These are phyloP conservation scores for Tetraselmis chui DNA, from an alignment of 139 green algal species.

Conservation along the genomic window DNA sequence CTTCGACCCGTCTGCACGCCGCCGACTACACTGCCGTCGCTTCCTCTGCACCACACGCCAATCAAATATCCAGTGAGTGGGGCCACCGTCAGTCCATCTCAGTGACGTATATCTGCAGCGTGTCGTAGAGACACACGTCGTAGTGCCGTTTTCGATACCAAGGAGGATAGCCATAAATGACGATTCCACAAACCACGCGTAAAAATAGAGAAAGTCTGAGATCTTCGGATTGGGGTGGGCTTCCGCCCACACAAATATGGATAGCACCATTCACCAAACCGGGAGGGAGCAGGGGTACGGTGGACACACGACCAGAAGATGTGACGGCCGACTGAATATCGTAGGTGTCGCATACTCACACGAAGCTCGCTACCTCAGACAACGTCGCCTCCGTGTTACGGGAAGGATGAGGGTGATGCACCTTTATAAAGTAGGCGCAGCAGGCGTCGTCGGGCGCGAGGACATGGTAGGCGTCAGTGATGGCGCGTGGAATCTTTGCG, in stretches of 20 bases:
- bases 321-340: neutral
- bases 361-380: no score
- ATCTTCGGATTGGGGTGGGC: neutral
- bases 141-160: no score
- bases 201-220: no score
- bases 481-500: neutral
- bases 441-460: neutral
- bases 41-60: neutral
- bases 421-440: neutral
- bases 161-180: no score
- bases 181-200: no score
- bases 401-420: neutral
- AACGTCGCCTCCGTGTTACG: no score
- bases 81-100: neutral
- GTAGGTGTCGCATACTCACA: no score
- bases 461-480: neutral
- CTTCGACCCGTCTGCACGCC: neutral
- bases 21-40: neutral
- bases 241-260: neutral
- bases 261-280: neutral
- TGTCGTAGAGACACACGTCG: no score
- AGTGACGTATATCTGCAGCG: no score
- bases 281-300: neutral
- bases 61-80: neutral
- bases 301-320: no score